Evolutionary conservation across 495 filamentous ascomycete species (phyloP), one percentile per base, ranked within the genome.

Genomic region (Emericellopsis terricola): DNA sequence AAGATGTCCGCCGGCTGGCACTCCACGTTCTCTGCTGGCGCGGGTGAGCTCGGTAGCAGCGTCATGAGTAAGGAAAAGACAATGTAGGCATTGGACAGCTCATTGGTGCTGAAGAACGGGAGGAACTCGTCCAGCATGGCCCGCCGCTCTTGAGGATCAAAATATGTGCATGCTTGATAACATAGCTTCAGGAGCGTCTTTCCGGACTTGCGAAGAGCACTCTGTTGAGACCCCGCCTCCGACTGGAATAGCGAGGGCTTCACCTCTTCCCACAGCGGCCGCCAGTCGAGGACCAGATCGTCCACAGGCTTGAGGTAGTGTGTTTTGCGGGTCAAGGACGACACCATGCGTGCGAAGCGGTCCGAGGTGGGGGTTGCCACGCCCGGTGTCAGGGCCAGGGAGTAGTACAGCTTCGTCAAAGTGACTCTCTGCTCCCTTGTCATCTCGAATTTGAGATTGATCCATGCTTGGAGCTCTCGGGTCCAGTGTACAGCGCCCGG

Each of bases 401-500:
- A 84, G 59, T 91, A 99, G 55, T 94, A 99, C 14, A 99, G 62
- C 48, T 71, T 81, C 13, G 85, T 78, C 15, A 99, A 74, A 51
- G 72, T 81, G 37, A 84, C 71, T 32, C 89, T 67, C 29, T 87
- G 74, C 39, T 73, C 73, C 36, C 76, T 68, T 29, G 85, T 81
- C 38, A 89, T 80, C 56, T 96, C 91, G 49, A 94, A 99, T 59
- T 99, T 99, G 48, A 96, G 69, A 7, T 76, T 76, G 16, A 99
- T 64, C 91, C 89, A 99, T 57, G 79, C 84, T 48, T 83, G 70
- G 15, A 99, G 73, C 64, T 96, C 87, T 44, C 89, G 73, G 35
- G 89, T 94, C 91, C 91, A 99, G 55, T 96, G 86, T 15, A 92
- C 65, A 9, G 89, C 89, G 11, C 89, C 91, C 0, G 89, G 81